Evolutionary conservation across 306 rosid species (phyloP).

Genomic region (Bauhinia variegata): DNA sequence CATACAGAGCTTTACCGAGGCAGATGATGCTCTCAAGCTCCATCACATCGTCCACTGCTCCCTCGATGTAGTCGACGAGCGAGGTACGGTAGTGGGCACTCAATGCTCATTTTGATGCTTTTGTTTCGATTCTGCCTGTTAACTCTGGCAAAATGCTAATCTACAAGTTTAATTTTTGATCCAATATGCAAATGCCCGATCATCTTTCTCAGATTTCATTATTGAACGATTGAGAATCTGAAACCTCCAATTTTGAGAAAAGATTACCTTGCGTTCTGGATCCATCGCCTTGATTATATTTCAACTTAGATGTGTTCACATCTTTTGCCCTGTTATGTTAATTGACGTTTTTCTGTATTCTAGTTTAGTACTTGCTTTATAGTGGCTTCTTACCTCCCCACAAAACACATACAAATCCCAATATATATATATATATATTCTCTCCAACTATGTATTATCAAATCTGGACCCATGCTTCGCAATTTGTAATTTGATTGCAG

Average conservation of each 20-base stretch:
- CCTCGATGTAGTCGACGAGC: slow-evolving; percentile 91
- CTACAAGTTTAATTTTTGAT: background rate
- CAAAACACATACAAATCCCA: no score
- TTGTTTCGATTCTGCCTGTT: background rate
- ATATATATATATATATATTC: no score
- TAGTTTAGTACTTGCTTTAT: background rate
- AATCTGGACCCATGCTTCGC: slow-evolving; percentile 73
- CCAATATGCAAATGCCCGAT: background rate
- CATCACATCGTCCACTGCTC: slow-evolving; percentile 97
- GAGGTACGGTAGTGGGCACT: slow-evolving; percentile 53
- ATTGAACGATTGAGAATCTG: slow-evolving; percentile 9
- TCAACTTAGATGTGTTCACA: background rate
- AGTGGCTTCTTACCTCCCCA: background rate
- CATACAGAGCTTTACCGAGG: slow-evolving; percentile 96
- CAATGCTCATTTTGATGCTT: slow-evolving; percentile 6
- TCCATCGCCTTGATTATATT: background rate
- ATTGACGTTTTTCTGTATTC: background rate
- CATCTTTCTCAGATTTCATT: background rate
- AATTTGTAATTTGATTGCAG: slow-evolving; percentile 55
- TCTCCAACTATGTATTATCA: background rate
- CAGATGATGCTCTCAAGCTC: slow-evolving; percentile 96
- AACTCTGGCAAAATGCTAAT: background rate
- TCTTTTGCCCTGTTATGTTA: background rate
- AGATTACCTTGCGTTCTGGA: background rate
- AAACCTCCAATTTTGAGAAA: background rate